Conservation (phyloP, 2,329 filamentous ascomycete genomes). For the Tympanopsis confertula region DNA sequence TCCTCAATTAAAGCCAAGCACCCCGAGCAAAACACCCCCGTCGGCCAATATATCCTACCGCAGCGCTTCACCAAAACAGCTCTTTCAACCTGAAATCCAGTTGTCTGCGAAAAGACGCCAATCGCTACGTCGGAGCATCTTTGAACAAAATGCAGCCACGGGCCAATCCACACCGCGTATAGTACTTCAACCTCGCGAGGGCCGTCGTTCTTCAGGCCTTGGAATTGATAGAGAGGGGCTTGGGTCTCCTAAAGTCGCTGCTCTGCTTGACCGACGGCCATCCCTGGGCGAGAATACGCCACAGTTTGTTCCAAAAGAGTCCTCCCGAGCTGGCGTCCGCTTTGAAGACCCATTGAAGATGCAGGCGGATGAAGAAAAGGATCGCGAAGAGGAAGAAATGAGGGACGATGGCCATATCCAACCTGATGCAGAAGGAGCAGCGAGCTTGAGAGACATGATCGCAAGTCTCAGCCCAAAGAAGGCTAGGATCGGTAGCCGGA, state of each 20-base stretch:
- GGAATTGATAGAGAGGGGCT: constrained; percentile 41
- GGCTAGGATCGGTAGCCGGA: constrained; percentile 31
- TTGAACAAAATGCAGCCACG: not conserved
- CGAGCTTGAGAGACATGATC: constrained; percentile 41
- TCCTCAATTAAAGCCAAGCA: not conserved
- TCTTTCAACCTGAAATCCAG: not conserved
- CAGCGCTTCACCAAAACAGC: not conserved
- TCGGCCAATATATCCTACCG: not conserved
- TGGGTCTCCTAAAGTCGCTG: constrained; percentile 41
- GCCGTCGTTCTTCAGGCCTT: constrained; percentile 33
- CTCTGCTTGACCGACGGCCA: constrained; percentile 36
- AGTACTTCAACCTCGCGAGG: constrained; percentile 17
- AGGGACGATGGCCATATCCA: constrained; percentile 30
- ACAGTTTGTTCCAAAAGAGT: not conserved
- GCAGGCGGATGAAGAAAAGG: constrained; percentile 34
- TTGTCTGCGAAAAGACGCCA: not conserved
- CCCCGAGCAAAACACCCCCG: not conserved
- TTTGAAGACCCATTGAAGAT: constrained; percentile 36
- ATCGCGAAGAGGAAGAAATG: constrained; percentile 33
- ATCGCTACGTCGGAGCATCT: not conserved
- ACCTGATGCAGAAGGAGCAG: constrained; percentile 25
- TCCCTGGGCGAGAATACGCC: constrained; percentile 32
- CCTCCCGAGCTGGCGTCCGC: constrained; percentile 14
- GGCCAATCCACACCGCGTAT: not conserved
- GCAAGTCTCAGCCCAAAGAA: constrained; percentile 44